A percentile compares a stretch with the other conserved stretches of the same genome.
phyloP scores from a whole-genome alignment of 768 basidiomycete genomes.

The Suillus discolor region DNA sequence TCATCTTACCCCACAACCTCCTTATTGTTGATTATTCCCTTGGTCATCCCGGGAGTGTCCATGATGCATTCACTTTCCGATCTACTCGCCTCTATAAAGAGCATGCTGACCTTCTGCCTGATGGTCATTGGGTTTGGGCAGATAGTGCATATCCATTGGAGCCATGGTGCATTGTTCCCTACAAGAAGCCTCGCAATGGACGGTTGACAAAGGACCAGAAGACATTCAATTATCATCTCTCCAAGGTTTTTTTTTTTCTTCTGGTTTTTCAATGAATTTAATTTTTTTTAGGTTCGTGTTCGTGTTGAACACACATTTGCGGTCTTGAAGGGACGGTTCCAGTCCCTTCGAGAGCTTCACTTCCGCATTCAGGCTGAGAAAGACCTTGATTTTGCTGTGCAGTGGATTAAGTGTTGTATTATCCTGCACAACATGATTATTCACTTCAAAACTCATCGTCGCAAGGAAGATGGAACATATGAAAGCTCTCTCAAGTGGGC shows the following conservation, averaged over 20 bases:
- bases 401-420: neutral
- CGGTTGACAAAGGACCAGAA: no score
- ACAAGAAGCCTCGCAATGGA: no score
- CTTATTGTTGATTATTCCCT: slow-evolving; percentile 1
- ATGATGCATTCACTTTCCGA: neutral
- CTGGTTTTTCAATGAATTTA: neutral
- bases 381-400: neutral
- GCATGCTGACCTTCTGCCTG: neutral
- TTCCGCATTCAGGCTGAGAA: neutral
- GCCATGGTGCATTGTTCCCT: no score
- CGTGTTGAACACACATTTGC: slow-evolving; percentile 10
- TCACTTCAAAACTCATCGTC: neutral
- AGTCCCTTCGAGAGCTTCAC: neutral
- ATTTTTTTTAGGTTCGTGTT: slow-evolving; percentile 5
- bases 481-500: no score
- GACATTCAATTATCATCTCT: neutral
- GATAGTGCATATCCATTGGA: no score
- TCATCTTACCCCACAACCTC: slow-evolving; percentile 5
- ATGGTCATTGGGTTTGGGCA: neutral
- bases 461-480: neutral
- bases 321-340: slow-evolving; percentile 6
- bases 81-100: neutral
- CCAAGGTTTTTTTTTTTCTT: neutral
- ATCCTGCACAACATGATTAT: slow-evolving; percentile 1
- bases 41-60: neutral